Evolutionary conservation across 345 rosid species (phyloP), one percentile per base, ranked within the genome.

Genomic region (Acer saccharum): DNA sequence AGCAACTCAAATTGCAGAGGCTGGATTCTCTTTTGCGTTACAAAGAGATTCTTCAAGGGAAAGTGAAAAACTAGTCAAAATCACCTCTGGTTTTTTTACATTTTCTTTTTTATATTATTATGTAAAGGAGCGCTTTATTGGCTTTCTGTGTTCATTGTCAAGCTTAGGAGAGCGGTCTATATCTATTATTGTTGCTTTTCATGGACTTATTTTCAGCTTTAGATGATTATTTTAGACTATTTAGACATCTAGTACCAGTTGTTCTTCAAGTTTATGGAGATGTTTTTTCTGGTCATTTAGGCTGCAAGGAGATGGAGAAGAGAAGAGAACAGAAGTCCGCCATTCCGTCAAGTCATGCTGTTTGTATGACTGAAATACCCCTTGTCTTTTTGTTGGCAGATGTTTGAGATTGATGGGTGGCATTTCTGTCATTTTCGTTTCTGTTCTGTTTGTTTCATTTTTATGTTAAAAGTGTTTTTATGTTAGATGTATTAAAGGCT

Each of bases 1-100:
- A 76, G 71, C 88, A 87, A 25, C 80, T 86, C 65, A 81, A 72
- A 86, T 60, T 89, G 76, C 89, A 89, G 85, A 84, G 93, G 76
- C 75, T 87, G 54, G 82, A 86, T 32, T 89, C 90, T 64, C 66
- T 89, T 12, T 8, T 82, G 72, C 88, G 86, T 6, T 77, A 69
- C 73, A 87, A 32, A 58, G 87, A 89, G 10, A 63, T 80, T 72
- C 66, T 87, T 35, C 18, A 75, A 10, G 35, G 72, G 81, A 74
- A 77, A 70, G 20, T 69, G 20, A 71, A 41, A 68, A 10, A 20
- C 0, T 13, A 52, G 41, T 10, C 12, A 69, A 69, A 69, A 7
- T 73, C 10, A 16, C 9, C 20, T 7, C 32, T 60, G 8, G 76
- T 16, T 39, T 48, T 17, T 20, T 4, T 35, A 4, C 6, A 4